Conservation (phyloP, 176 grass and related monocot genomes). For the Panicum miliaceum region DNA sequence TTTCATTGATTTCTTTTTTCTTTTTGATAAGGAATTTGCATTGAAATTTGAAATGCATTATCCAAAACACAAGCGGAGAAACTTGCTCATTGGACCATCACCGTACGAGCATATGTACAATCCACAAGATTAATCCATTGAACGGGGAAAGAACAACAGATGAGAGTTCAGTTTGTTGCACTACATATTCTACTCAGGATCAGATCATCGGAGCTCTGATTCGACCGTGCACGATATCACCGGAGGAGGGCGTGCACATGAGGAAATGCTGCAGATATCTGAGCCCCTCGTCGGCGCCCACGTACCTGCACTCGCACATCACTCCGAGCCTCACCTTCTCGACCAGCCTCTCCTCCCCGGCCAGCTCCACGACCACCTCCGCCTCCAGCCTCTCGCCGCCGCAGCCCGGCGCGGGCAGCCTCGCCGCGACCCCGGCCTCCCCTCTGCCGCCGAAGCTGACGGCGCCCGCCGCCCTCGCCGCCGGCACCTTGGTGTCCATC, state of each 20-base stretch:
- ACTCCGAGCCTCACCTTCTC: constrained; percentile 69
- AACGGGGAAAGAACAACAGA: background rate
- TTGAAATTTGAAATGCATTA: background rate
- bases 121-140: constrained; percentile 4
- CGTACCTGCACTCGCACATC: constrained; percentile 68
- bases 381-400: constrained; percentile 48
- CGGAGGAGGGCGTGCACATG: background rate
- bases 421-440: constrained; percentile 54
- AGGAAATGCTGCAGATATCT: constrained; percentile 77
- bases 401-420: constrained; percentile 53
- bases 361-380: constrained; percentile 55
- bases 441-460: constrained; percentile 14
- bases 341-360: constrained; percentile 41
- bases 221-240: background rate
- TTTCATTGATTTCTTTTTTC: too few species aligned
- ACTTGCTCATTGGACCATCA: background rate
- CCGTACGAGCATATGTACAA: background rate
- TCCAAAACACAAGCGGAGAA: background rate
- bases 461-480: constrained; percentile 28
- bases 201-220: background rate
- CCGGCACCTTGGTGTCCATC: constrained; percentile 63
- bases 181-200: background rate
- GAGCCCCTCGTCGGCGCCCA: constrained; percentile 63
- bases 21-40: too few species aligned
- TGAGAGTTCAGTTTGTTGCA: background rate